Conservation (phyloP, 2,329 filamentous ascomycete species). For the Diaporthe sp. region DNA sequence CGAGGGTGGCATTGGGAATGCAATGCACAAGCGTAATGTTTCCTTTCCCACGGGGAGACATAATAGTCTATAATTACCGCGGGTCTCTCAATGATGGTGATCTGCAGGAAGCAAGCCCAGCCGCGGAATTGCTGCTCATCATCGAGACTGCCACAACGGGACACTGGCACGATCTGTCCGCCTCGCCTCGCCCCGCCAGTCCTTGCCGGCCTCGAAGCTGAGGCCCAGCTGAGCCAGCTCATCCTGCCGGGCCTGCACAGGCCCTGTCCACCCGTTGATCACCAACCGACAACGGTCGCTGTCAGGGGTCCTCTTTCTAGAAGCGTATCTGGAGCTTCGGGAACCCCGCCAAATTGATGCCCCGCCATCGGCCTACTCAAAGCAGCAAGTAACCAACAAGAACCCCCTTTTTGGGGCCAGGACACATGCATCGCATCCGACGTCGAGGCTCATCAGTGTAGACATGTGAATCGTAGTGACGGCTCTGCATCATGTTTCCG, state of each 20-base stretch:
- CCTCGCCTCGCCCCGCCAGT: conserved; percentile 6
- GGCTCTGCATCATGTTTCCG: not conserved
- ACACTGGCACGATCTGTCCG: not conserved
- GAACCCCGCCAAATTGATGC: conserved; percentile 39
- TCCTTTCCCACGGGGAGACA: conserved; percentile 14
- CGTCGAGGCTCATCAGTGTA: not conserved
- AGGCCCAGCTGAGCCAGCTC: conserved; percentile 12
- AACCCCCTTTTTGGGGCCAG: conserved; percentile 25
- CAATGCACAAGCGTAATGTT: not conserved
- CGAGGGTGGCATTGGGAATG: not conserved
- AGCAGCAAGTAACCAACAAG: conserved; percentile 23
- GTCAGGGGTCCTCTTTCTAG: conserved; percentile 34
- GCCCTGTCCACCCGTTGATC: conserved; percentile 18
- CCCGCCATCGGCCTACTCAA: conserved; percentile 34
- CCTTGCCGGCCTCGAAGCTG: not conserved
- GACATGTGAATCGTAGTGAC: conserved; percentile 1
- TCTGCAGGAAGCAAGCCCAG: conserved; percentile 10
- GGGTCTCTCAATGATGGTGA: conserved; percentile 19
- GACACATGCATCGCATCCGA: not conserved
- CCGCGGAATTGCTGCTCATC: conserved; percentile 21
- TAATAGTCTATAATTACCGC: not conserved
- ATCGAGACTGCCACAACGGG: not conserved
- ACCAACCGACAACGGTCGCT: not conserved
- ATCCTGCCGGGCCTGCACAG: conserved; percentile 21
- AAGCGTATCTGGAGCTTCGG: conserved; percentile 39